Base-by-base conservation (phyloP, 345 rosid species). In the Syzygium aqueum region DNA sequence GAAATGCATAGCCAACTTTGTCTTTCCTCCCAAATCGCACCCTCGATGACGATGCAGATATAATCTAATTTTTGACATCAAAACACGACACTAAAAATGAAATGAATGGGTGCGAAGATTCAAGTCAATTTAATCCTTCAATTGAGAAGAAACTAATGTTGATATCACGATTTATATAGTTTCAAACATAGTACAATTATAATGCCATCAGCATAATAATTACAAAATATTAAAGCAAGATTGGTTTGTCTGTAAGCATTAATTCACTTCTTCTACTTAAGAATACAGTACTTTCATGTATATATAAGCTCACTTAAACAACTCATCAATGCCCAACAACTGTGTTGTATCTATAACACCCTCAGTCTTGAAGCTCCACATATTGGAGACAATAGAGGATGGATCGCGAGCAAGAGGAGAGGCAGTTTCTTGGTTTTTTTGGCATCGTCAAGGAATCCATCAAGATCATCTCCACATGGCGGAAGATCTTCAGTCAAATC, bases 391-490 rank as follows among this genome's bases (percentile, higher is more conserved):
- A 67, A 8, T 33, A 17, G 43, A n/a, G 40, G 53, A 93, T 93
- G 96, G 95, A 95, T 22, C 90, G 88, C 87, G 93, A 91, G 53
- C 94, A 93, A 80, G 94, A 94, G 89, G 90, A 92, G 88, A 90
- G 92, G 84, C 94, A 92, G 57, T 87, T 90, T 77, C 93, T 95
- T 23, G 92, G 95, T 28, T 63, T 95, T 87, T 88, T 87, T 22
- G 94, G 90, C 85, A 91, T 89, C 77, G 87, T 87, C 89, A 87
- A 67, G 40, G 94, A 95, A 85, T 90, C 97, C 73, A 90, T 80
- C 90, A 91, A 91, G 84, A 89, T 94, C 90, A 91, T 94, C 86
- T 88, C 88, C 88, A 87, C 93, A 84, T 92, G 92, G 92, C 87
- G 89, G 73, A 91, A 89, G 88, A 90, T 93, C 88, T 94, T 94